Base-by-base conservation (phyloP, 2,329 filamentous ascomycete genomes). In the Nigrograna mackinnonii region DNA sequence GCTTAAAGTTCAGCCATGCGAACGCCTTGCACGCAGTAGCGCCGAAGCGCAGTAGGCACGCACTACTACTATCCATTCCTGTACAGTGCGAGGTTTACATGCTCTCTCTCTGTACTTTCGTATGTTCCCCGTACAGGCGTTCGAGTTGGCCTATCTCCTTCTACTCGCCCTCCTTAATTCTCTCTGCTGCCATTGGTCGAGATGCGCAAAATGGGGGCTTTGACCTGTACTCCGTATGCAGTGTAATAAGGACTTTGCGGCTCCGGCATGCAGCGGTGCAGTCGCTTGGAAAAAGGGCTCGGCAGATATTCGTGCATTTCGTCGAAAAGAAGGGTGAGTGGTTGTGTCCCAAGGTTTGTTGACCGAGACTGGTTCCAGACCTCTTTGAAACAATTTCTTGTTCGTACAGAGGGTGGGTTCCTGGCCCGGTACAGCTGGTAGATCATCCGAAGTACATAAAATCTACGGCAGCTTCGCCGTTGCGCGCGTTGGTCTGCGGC, bases 161-260 rank as follows among this genome's bases (percentile, higher is more conserved):
- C 31, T 33, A 33, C 7, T 33, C 31, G 31, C 31, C 31, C 31
- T 33, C 9, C 31, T 28, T 9, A 33, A 33, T 7, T 33, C 9
- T 11, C 16, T 11, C 9, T 7, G 7, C 7, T 16, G 7, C 16
- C 9, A 33, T 33, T 33, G 31, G 31, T 7, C 18, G 31, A 7
- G 9, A 33, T 17, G 11, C 24, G 16, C 11, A 17, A 33, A 17
- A 33, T 33, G 24, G 9, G 9, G 9, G 24, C n/a, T 9, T 28
- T 28, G 9, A 28, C 24, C n/a, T n/a, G n/a, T n/a, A n/a, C n/a
- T n/a, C n/a, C n/a, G n/a, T 22, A 35, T 44, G 47, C 38, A 41
- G 14, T 13, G 28, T 40, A 47, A 52, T 52, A 46, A 50, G 41
- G 44, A 35, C 21, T 5, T 37, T 52, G 44, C 36, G 47, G 44